Percentiles rank a stretch among this genome's conserved stretches.
These are phyloP conservation scores for Coemansia sp. DNA, from an alignment of 192 early-diverging fungal species.

Conservation along the genomic window DNA sequence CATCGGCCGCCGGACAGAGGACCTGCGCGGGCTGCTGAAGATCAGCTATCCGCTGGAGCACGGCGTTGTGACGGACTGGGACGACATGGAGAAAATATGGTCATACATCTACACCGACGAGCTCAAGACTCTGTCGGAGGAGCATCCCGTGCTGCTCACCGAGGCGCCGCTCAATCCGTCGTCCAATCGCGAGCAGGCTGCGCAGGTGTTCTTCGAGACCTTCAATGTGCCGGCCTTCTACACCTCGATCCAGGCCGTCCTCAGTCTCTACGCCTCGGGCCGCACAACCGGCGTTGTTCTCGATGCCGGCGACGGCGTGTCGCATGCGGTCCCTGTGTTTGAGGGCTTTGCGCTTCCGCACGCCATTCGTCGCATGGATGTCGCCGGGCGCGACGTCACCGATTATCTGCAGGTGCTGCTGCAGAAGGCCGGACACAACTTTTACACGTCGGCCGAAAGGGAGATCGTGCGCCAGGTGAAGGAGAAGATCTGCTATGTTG, in stretches of 20 bases:
- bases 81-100: slow-evolving; percentile 99
- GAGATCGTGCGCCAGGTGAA: slow-evolving; percentile 96
- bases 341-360: slow-evolving; percentile 97
- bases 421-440: slow-evolving; percentile 83
- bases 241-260: slow-evolving; percentile 95
- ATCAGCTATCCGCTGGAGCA: slow-evolving; percentile 97
- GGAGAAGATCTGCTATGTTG: slow-evolving; percentile 94
- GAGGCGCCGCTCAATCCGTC: slow-evolving; percentile 96
- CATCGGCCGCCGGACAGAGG: slow-evolving; percentile 95
- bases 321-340: slow-evolving; percentile 93
- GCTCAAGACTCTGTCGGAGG: slow-evolving; percentile 91
- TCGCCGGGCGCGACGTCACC: slow-evolving; percentile 96
- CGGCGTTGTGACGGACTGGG: slow-evolving; percentile 97
- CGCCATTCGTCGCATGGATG: slow-evolving; percentile 89
- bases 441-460: slow-evolving; percentile 91
- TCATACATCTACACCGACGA: slow-evolving; percentile 96
- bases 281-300: slow-evolving; percentile 96
- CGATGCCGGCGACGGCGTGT: slow-evolving; percentile 95
- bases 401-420: slow-evolving; percentile 90
- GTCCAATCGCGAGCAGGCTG: slow-evolving; percentile 88
- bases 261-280: slow-evolving; percentile 96
- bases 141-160: slow-evolving; percentile 98
- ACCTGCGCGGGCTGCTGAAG: slow-evolving; percentile 89
- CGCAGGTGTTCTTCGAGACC: slow-evolving; percentile 98
- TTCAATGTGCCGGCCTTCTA: slow-evolving; percentile 98